Conservation (phyloP, 225 moss, liverwort and hornwort genomes). For the Polytrichum commune region DNA sequence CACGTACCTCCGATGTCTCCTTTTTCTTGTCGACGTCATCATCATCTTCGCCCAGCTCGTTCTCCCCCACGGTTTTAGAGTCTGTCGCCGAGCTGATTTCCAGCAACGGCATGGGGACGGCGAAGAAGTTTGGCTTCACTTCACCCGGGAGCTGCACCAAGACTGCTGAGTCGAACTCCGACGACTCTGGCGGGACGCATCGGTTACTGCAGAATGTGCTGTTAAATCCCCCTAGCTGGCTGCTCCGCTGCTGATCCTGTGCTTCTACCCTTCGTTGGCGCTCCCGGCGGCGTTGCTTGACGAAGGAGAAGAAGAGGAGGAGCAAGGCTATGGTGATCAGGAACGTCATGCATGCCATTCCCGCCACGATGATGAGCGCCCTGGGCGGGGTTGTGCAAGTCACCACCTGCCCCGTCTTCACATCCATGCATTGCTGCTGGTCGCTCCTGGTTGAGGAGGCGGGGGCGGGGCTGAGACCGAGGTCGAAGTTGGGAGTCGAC, state of each 20-base stretch:
- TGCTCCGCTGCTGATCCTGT: neutral
- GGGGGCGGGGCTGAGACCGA: neutral
- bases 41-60: neutral
- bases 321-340: conserved; percentile 19
- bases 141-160: conserved; percentile 48
- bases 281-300: conserved; percentile 24
- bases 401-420: conserved; percentile 9
- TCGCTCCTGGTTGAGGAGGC: neutral
- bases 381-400: conserved; percentile 31
- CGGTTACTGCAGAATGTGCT: no score
- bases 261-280: neutral
- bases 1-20: neutral
- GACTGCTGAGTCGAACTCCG: conserved; percentile 32
- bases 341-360: conserved; percentile 48
- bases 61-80: neutral
- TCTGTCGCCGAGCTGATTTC: no score
- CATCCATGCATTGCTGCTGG: conserved; percentile 17
- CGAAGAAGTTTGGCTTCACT: conserved; percentile 41
- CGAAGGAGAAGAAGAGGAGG: conserved; percentile 38
- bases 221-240: neutral
- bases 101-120: conserved; percentile 26
- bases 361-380: conserved; percentile 31
- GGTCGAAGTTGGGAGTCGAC: neutral
- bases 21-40: neutral
- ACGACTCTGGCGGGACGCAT: conserved; percentile 1